phyloP scores from a whole-genome alignment of 495 filamentous ascomycete genomes.

The Aspergillus saccharolyticus region DNA sequence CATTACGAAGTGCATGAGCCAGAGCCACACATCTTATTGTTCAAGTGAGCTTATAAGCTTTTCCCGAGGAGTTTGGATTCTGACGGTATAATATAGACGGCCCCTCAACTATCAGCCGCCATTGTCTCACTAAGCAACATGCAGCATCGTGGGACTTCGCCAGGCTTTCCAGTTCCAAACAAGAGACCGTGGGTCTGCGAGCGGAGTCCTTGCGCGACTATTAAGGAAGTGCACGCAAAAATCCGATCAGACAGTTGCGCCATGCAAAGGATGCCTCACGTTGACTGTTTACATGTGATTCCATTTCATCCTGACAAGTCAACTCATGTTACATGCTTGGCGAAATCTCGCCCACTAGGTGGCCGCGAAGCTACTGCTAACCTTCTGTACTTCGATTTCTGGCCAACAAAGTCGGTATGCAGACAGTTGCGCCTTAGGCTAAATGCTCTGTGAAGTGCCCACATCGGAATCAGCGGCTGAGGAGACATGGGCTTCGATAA shows the following conservation, averaged over 20 bases:
- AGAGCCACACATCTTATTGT: conserved; percentile 94
- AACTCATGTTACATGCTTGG: conserved; percentile 62
- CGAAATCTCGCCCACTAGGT: conserved; percentile 81
- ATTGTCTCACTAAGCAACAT: conserved; percentile 31
- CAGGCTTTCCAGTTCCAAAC: neutral
- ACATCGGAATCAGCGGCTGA: conserved; percentile 85
- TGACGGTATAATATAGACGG: conserved; percentile 49
- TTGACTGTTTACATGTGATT: conserved; percentile 8
- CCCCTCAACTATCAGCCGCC: conserved; percentile 83
- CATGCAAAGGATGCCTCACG: neutral
- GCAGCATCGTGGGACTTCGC: neutral
- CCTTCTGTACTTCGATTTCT: conserved; percentile 70
- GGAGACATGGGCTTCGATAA: conserved; percentile 79
- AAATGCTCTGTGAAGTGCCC: conserved; percentile 11
- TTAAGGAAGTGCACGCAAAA: neutral
- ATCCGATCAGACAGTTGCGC: neutral
- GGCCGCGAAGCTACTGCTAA: conserved; percentile 69
- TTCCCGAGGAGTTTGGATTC: neutral
- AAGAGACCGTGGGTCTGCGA: neutral
- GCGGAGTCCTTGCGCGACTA: neutral
- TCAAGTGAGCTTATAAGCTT: conserved; percentile 70
- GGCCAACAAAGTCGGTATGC: conserved; percentile 20
- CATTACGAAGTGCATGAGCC: conserved; percentile 99
- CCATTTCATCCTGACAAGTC: conserved; percentile 4
- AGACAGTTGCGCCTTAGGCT: conserved; percentile 3